Evolutionary conservation across 345 rosid genomes (phyloP).

Genomic region (Syzygium aqueum): DNA sequence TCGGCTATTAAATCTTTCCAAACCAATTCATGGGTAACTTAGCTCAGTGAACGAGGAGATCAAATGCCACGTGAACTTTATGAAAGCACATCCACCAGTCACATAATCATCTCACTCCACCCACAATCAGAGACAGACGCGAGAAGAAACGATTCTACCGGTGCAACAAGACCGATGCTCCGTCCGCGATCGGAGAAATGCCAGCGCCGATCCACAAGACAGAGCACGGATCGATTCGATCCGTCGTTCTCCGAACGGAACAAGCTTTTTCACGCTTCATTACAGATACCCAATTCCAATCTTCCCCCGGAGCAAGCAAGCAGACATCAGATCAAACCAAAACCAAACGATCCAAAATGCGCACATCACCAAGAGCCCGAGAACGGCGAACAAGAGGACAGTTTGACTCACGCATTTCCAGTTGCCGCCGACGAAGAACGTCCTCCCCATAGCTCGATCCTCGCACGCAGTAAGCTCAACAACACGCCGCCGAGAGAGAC

Average conservation of each 20-base stretch:
- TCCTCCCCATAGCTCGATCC: conserved; percentile 46
- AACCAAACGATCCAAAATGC: not conserved
- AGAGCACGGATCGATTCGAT: not conserved
- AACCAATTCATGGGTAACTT: not conserved
- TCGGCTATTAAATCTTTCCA: not conserved
- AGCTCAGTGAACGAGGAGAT: not conserved
- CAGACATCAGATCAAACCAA: not conserved
- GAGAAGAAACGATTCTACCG: not conserved
- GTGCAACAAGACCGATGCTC: not conserved
- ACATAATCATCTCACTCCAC: not conserved
- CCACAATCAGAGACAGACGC: not conserved
- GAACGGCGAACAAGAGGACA: not conserved
- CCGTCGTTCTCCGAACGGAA: not conserved
- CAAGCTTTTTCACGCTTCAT: not conserved
- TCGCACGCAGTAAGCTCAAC: not conserved
- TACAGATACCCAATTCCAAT: not conserved
- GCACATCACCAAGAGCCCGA: not conserved
- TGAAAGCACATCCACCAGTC: not conserved
- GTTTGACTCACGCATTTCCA: conserved; percentile 83
- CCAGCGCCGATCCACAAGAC: not conserved
- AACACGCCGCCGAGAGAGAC: not conserved
- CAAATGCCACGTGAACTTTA: not conserved
- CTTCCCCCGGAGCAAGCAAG: not conserved
- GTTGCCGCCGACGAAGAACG: conserved; percentile 93
- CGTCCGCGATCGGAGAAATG: not conserved